Base-by-base conservation (phyloP, 2,329 filamentous ascomycete genomes). In the Penicillium sp. region DNA sequence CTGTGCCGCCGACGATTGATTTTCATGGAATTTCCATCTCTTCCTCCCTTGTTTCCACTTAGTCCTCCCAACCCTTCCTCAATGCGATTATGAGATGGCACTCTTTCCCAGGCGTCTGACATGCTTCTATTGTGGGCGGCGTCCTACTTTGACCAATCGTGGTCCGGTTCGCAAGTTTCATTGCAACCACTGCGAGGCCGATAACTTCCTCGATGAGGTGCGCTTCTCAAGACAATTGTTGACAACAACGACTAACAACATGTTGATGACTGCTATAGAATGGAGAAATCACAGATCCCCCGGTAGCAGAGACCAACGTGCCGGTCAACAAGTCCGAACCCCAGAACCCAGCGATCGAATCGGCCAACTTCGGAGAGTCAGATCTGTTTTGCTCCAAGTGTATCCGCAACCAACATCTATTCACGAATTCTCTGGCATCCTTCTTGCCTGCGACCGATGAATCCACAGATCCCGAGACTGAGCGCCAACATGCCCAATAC, bases 191-290 rank as follows among this genome's bases (percentile, higher is more conserved):
- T 98, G 92, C 70, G 85, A 92, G 54, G 85, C 89, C 12, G 80
- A 82, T 42, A 98, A 96, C 64, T 85, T 86, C 67, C 72, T 95
- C 20, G 92, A 98, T 60, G 75, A 90, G 70, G 88, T 92, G 68
- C 42, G 37, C 20, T 27, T 6, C 22, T 11, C 22, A 11, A 23
- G 11, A 23, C 22, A 23, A 6, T 23, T 11, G 22, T 23, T 11
- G 22, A 23, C 6, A 23, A 11, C 22, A n/a, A n/a, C 22, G 6
- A 11, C 22, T 23, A 23, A 23, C 11, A 11, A 23, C 6, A 11
- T 11, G 6, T 23, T 23, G 6, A 23, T 11, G n/a, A 23, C 12
- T 11, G 17, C 10, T 42, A 2, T 55, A 92, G 84, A 79, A 86
- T 60, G 90, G 90, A 55, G 80, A 93, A 34, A 92, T 96, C 49